Base-by-base conservation (phyloP, 2,329 filamentous ascomycete genomes). In the Trichoderma lentiforme region DNA sequence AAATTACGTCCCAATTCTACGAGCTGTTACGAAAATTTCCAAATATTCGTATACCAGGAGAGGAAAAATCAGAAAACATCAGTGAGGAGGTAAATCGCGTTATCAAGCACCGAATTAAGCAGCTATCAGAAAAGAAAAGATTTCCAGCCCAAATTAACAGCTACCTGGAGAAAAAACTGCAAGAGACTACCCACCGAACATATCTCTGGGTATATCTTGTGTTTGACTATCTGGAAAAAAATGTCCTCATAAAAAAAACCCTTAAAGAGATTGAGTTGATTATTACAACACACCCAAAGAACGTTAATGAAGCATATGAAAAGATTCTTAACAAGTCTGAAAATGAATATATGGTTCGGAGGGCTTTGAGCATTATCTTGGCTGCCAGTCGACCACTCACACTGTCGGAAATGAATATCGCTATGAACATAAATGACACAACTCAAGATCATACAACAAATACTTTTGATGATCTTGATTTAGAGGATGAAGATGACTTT, bases 121-220 rank as follows among this genome's bases (percentile, higher is more conserved):
- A 47, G 18, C 8, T 47, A 2, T 47, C 43, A 5, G 18, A 11
- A 8, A n/a, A 47, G 4, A 4, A 4, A 2, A n/a, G 0, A 2
- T n/a, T 47, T 7, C 5, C 39, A 1, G 6, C 18, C 0, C 0
- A n/a, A 11, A 11, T 47, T 1, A 4, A 0, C 18, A 47, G 0
- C 18, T 47, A 11, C 39, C 4, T 47, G 3, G 4, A 47, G 18
- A 21, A 11, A 4, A 4, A 4, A 2, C 8, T 47, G 0, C 43
- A 47, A 11, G 18, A 47, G 8, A 21, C 43, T 21, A n/a, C 18
- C 8, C 43, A 47, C 18, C 43, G 43, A 1, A 47, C 43, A 2
- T 47, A 47, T 11, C 43, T 47, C 8, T 47, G 43, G 43, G 43
- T 47, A 47, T 11, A 47, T 21, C 43, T 47, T 21, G 4, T 47